phyloP scores from a whole-genome alignment of 2,329 filamentous ascomycete genomes.

The Geosmithia flava region DNA sequence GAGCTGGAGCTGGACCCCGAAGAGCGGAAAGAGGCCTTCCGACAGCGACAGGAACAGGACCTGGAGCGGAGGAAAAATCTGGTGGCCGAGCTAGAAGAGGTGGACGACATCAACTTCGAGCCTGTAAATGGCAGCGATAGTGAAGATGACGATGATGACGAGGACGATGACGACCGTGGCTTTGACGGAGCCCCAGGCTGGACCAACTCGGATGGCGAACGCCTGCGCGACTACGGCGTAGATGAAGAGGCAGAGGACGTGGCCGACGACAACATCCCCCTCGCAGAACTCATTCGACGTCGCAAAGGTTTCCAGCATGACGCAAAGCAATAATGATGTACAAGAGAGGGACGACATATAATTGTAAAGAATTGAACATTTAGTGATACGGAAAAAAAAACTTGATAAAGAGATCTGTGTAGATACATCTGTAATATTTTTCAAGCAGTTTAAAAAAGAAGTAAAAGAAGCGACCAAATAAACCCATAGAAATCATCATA shows the following conservation, averaged over 20 bases:
- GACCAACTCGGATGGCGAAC: slow-evolving; percentile 66
- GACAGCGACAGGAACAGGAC: slow-evolving; percentile 34
- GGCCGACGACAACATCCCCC: slow-evolving; percentile 49
- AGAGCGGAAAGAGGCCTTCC: slow-evolving; percentile 36
- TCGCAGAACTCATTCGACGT: slow-evolving; percentile 53
- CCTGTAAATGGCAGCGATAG: slow-evolving; percentile 20
- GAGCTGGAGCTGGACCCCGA: slow-evolving; percentile 16
- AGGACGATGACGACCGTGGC: slow-evolving; percentile 16
- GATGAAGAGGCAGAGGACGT: slow-evolving; percentile 56
- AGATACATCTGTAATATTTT: background rate
- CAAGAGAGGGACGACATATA: background rate
- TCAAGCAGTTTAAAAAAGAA: background rate
- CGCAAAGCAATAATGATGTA: background rate
- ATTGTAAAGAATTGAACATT: background rate
- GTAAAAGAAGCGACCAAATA: background rate
- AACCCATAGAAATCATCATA: background rate
- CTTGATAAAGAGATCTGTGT: background rate
- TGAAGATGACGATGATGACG: slow-evolving; percentile 10
- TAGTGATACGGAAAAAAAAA: background rate
- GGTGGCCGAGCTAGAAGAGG: slow-evolving; percentile 37
- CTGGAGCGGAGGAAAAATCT: slow-evolving; percentile 25
- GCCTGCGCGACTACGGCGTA: slow-evolving; percentile 64
- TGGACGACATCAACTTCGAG: slow-evolving; percentile 43
- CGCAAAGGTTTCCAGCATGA: slow-evolving; percentile 22
- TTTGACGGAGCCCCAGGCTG: slow-evolving; percentile 35